Percentiles rank a stretch among this genome's conserved stretches.
phyloP scores from a whole-genome alignment of 352 stramenopile species.

The Pythium chondricola region DNA sequence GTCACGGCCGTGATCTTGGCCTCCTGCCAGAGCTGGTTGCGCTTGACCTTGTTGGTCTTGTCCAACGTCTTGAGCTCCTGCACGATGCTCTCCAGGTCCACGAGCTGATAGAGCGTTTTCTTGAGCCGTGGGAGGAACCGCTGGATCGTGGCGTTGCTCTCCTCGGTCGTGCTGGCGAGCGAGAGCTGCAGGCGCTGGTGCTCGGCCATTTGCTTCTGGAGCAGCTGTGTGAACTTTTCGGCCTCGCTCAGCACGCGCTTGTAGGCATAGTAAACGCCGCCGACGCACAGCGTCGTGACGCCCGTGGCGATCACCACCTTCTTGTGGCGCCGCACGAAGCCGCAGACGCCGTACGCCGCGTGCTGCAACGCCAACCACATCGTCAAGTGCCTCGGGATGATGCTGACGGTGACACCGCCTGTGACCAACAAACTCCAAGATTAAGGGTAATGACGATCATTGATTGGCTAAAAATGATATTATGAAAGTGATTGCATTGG shows the following conservation, averaged over 20 bases:
- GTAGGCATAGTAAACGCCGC: slow-evolving; percentile 66
- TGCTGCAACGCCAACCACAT: slow-evolving; percentile 76
- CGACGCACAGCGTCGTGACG: slow-evolving; percentile 42
- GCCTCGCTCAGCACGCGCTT: slow-evolving; percentile 53
- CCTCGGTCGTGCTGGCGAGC: slow-evolving; percentile 62
- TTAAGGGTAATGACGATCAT: too few relatives aligned
- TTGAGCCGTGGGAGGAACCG: slow-evolving; percentile 68
- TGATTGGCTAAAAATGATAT: too few relatives aligned
- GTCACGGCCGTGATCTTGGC: slow-evolving; percentile 67
- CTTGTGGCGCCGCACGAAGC: slow-evolving; percentile 67
- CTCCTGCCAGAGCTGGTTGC: slow-evolving; percentile 67
- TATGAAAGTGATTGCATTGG: neutral
- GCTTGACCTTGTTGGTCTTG: slow-evolving; percentile 49
- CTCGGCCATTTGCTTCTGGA: slow-evolving; percentile 67
- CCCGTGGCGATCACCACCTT: slow-evolving; percentile 44
- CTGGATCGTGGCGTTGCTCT: slow-evolving; percentile 67
- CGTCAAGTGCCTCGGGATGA: neutral
- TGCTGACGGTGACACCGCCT: slow-evolving; percentile 8
- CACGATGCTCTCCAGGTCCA: slow-evolving; percentile 68
- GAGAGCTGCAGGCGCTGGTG: slow-evolving; percentile 71
- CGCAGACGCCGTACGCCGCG: slow-evolving; percentile 36
- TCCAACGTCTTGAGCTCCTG: slow-evolving; percentile 66
- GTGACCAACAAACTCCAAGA: too few relatives aligned
- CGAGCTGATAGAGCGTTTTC: slow-evolving; percentile 44
- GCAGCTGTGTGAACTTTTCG: slow-evolving; percentile 60